Evolutionary conservation across 2,329 filamentous ascomycete genomes (phyloP).

Genomic region (Neodidymelliopsis sp.): DNA sequence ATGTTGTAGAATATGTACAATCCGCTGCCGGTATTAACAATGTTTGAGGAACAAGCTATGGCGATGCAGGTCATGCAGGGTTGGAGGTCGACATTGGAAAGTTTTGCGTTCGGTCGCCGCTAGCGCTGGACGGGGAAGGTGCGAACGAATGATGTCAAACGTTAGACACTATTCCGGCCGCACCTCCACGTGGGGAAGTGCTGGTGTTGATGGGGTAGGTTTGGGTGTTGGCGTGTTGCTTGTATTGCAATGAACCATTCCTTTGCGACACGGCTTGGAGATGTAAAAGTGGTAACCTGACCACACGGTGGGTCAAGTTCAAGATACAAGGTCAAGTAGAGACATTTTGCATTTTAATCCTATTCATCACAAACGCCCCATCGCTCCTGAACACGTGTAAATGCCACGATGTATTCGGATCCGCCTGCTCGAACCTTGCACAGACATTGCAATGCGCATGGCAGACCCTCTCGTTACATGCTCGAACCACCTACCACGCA

Average conservation of each 20-base stretch:
- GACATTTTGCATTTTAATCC: conserved; percentile 2
- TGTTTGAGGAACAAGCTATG: conserved; percentile 16
- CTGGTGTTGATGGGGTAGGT: neutral
- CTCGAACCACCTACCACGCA: conserved; percentile 38
- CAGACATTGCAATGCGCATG: too few relatives aligned
- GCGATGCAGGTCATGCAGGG: conserved; percentile 26
- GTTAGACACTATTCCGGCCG: neutral
- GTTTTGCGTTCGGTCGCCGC: conserved; percentile 30
- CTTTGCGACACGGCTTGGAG: too few relatives aligned
- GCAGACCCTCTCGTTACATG: neutral
- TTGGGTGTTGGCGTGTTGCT: neutral
- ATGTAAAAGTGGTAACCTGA: too few relatives aligned
- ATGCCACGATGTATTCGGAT: conserved; percentile 15
- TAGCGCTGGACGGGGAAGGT: conserved; percentile 29
- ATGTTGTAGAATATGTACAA: conserved; percentile 55
- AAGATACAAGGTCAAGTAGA: conserved; percentile 4
- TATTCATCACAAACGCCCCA: conserved; percentile 28
- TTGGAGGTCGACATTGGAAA: conserved; percentile 26
- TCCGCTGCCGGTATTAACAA: conserved; percentile 12
- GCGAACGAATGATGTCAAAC: conserved; percentile 33
- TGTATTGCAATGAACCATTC: too few relatives aligned
- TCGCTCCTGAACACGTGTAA: conserved; percentile 35
- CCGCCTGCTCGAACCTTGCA: neutral
- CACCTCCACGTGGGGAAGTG: conserved; percentile 12
- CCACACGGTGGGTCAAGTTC: too few relatives aligned